phyloP scores from a whole-genome alignment of 1,284 basidiomycete genomes.

The Cryptococcus sp. region DNA sequence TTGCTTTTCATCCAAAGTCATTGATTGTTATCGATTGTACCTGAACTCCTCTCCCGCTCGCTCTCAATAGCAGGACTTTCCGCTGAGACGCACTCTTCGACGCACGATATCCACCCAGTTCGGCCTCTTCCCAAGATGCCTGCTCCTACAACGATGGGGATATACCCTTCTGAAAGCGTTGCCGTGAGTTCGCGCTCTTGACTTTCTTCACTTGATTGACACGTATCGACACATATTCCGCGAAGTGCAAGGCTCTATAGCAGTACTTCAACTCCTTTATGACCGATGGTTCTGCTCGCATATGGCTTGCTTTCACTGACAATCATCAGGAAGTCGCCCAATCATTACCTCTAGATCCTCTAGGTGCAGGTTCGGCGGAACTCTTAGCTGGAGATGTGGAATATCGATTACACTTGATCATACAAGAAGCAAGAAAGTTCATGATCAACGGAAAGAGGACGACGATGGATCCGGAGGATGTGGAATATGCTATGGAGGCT shows the following conservation, averaged over 20 bases:
- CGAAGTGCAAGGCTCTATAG: no score
- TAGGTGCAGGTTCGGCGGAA: conserved; percentile 75
- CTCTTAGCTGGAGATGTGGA: conserved; percentile 93
- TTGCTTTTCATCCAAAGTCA: no score
- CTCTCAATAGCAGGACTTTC: no score
- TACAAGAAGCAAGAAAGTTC: conserved; percentile 88
- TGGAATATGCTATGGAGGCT: conserved; percentile 88
- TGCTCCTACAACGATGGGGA: conserved; percentile 34
- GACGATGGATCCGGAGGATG: conserved; percentile 79
- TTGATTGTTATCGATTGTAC: no score
- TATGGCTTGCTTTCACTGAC: no score
- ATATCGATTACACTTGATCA: conserved; percentile 75
- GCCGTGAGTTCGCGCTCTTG: conserved; percentile 17
- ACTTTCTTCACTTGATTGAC: no score
- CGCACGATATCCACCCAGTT: neutral
- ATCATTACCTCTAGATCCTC: conserved; percentile 70
- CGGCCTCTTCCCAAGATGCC: conserved; percentile 23
- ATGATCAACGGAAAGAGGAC: conserved; percentile 90
- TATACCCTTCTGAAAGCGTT: conserved; percentile 41
- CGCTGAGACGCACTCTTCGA: no score
- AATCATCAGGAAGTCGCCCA: conserved; percentile 81
- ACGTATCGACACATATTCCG: no score
- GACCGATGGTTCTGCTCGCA: no score
- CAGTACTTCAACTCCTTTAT: no score
- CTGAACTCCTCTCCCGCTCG: no score